Conservation (phyloP, 140 eudicot species). For the Bidens hawaiensis region DNA sequence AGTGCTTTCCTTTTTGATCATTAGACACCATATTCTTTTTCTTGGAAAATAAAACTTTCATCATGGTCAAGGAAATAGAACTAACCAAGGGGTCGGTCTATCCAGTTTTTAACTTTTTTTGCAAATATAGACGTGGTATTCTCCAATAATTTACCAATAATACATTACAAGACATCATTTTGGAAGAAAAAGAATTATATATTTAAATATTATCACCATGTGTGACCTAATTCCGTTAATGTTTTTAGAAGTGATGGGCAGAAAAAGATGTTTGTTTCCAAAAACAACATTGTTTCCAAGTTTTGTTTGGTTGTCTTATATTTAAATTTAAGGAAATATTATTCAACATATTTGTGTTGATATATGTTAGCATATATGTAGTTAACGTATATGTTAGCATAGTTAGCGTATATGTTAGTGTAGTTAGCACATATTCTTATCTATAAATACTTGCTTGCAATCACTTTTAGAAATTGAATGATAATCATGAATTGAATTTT, state of each 20-base stretch:
- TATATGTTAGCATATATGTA: too few species aligned
- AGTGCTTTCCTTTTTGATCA: conserved; percentile 31
- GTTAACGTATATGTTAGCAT: too few species aligned
- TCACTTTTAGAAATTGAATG: too few species aligned
- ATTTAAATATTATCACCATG: too few species aligned
- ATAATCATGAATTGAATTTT: too few species aligned
- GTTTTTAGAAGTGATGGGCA: conserved; percentile 35
- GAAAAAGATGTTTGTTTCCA: conserved; percentile 37
- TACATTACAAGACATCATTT: not conserved
- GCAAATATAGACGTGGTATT: not conserved
- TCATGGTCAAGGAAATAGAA: conserved; percentile 24
- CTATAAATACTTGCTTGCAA: too few species aligned
- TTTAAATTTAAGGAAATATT: conserved; percentile 4
- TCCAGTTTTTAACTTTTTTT: conserved; percentile 4
- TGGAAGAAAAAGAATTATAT: too few species aligned
- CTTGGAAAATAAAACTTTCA: conserved; percentile 29
- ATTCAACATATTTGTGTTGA: too few species aligned
- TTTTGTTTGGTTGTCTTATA: conserved; percentile 16
- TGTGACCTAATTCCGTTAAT: conserved; percentile 27
- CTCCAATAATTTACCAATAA: not conserved
- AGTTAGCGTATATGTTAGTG: too few species aligned
- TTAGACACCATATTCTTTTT: conserved; percentile 27
- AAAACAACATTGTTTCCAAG: conserved; percentile 24
- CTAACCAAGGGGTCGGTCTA: conserved; percentile 7
- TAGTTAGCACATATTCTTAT: too few species aligned